Conservation (phyloP, 2,329 filamentous ascomycete species). For the Colletotrichum orbiculare region DNA sequence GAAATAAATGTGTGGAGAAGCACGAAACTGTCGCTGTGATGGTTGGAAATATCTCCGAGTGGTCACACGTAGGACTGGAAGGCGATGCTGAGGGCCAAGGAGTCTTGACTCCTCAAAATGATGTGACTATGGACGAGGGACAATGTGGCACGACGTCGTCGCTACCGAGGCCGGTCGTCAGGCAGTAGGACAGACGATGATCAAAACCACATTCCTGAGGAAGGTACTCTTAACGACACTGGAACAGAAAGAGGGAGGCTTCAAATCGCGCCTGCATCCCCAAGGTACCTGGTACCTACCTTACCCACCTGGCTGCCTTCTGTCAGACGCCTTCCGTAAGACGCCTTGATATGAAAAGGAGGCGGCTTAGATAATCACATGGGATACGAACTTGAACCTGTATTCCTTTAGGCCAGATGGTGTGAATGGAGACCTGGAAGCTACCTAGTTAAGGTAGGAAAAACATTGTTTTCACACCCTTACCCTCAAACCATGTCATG, state of each 20-base stretch:
- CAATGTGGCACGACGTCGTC: constrained; percentile 8
- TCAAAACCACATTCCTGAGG: not conserved
- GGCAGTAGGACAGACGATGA: not conserved
- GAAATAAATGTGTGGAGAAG: constrained; percentile 27
- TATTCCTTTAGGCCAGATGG: no score
- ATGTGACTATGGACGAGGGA: constrained; percentile 8
- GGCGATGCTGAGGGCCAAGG: constrained; percentile 1
- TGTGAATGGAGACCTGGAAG: no score
- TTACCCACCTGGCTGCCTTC: no score
- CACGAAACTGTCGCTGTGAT: constrained; percentile 1
- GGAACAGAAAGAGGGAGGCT: no score
- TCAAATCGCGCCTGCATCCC: no score
- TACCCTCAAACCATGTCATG: not conserved
- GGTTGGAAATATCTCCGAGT: constrained; percentile 30
- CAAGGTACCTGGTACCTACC: no score
- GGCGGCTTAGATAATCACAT: no score
- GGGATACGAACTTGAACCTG: no score
- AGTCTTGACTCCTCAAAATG: not conserved
- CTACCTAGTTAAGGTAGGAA: no score
- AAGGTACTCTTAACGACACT: not conserved
- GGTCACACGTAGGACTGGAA: constrained; percentile 13
- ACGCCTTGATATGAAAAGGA: no score
- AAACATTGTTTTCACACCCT: not conserved
- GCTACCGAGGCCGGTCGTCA: constrained; percentile 18
- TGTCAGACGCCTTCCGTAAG: no score